Percentiles rank a stretch among this genome's conserved stretches.
These are phyloP conservation scores for Geosmithia morbida DNA, from an alignment of 2,329 filamentous ascomycete species.

Conservation along the genomic window DNA sequence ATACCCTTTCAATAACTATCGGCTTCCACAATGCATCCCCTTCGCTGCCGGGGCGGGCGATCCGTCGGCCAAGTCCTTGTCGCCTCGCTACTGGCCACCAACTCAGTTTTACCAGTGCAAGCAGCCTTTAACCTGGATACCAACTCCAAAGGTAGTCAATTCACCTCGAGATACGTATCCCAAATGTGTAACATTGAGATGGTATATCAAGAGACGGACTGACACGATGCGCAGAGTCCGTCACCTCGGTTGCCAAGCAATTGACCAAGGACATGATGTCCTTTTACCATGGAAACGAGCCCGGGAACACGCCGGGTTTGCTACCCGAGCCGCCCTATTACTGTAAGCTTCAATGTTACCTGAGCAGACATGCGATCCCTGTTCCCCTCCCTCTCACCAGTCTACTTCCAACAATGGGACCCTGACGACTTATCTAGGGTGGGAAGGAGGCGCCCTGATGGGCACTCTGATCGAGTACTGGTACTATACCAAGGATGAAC, in stretches of 20 bases:
- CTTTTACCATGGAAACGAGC: slow-evolving; percentile 29
- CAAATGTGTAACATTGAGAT: neutral
- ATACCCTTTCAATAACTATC: neutral
- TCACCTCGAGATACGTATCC: neutral
- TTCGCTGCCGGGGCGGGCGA: neutral
- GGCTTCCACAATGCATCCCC: neutral
- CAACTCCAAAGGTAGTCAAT: neutral
- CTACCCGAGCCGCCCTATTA: slow-evolving; percentile 39
- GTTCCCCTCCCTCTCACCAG: neutral
- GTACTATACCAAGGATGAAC: slow-evolving; percentile 63
- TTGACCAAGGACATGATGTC: slow-evolving; percentile 34
- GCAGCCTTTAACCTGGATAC: neutral
- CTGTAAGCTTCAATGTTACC: slow-evolving; percentile 21
- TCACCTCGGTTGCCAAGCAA: slow-evolving; percentile 31
- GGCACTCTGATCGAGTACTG: slow-evolving; percentile 68
- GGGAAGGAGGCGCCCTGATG: slow-evolving; percentile 63
- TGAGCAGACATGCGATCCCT: neutral
- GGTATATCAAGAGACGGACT: neutral
- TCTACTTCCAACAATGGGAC: neutral
- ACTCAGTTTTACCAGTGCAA: neutral
- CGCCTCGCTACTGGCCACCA: neutral
- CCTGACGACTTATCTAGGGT: slow-evolving; percentile 28
- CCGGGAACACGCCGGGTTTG: slow-evolving; percentile 34
- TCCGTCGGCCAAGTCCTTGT: neutral
- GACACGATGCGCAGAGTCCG: slow-evolving; percentile 23